phyloP scores from a whole-genome alignment of 495 filamentous ascomycete genomes.

The Coniosporium apollinis region DNA sequence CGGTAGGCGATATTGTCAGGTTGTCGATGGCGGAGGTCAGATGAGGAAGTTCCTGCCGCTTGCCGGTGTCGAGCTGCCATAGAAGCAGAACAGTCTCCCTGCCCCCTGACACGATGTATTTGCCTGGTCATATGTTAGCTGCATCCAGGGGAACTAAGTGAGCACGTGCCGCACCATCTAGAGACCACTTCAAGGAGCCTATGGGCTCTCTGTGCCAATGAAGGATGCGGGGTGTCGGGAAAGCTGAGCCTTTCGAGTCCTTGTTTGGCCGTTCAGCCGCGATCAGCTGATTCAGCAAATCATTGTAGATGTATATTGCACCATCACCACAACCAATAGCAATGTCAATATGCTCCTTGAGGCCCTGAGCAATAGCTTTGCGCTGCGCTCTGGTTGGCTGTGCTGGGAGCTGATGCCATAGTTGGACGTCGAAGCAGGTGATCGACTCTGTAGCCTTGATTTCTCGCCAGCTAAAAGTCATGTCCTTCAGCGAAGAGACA shows the following conservation, averaged over 20 bases:
- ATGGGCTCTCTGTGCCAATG: conserved; percentile 90
- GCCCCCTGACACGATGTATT: conserved; percentile 88
- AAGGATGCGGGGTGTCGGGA: conserved; percentile 29
- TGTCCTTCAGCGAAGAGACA: conserved; percentile 12
- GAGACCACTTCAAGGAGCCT: conserved; percentile 67
- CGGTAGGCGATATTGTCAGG: conserved; percentile 61
- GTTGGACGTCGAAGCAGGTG: conserved; percentile 38
- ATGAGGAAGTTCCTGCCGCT: conserved; percentile 69
- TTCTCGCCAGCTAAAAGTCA: conserved; percentile 36
- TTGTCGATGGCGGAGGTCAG: conserved; percentile 67
- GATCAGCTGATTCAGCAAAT: conserved; percentile 43
- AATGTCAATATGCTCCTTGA: conserved; percentile 27
- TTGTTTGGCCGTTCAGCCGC: conserved; percentile 18
- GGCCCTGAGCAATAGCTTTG: background rate
- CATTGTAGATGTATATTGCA: conserved; percentile 59
- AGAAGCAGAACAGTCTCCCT: conserved; percentile 76
- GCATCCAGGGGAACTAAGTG: background rate
- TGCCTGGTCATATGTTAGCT: conserved; percentile 38
- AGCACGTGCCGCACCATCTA: conserved; percentile 52
- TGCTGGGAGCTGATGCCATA: background rate
- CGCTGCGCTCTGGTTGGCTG: background rate
- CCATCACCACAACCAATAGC: conserved; percentile 59
- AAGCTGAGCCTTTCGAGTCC: conserved; percentile 4
- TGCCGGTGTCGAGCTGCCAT: conserved; percentile 86
- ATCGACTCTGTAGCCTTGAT: conserved; percentile 35